Evolutionary conservation across 441 rosid species (phyloP), one percentile per base, ranked within the genome.

Genomic region (Euphorbia celastroides): DNA sequence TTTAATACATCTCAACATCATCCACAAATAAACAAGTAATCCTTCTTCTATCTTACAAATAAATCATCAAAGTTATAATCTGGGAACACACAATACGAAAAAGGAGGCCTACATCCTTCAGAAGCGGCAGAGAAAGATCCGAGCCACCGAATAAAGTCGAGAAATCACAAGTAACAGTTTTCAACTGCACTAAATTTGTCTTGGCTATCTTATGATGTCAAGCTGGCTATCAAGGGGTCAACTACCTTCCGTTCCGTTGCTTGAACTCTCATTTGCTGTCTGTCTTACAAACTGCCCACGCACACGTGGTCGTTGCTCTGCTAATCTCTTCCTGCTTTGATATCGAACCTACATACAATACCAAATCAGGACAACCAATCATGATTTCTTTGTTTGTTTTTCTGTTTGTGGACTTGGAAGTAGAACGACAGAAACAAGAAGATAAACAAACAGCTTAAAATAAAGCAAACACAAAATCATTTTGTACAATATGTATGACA

Each of bases 251-350:
- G 72, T 28, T 22, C 65, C 57, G 34, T 68, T 64, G 76, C 72
- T 60, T 38, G 70, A 58, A 65, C 67, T 74, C 65, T 74, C 72
- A 5, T 67, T 78, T 19, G 65, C 60, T 25, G 75, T 38, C 44
- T 72, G 81, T 28, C 81, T 65, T 60, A 78, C 77, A 30, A 84
- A 84, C 68, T 82, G 86, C 48, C 86, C 86, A 11, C 74, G 74
- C 25, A 79, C 59, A 7, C 80, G 81, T 0, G 80, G 85, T 23
- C 85, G 70, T 62, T 80, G 81, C 70, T 82, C 84, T 0, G 86
- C 84, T 65, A 82, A 72, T 65, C 48, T 75, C 75, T 81, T 80
- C 70, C 85, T 74, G 76, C 83, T 84, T 46, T 84, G 89, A 70
- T 79, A 82, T 41, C 78, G 80, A 69, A 82, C 84, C 86, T 82